phyloP scores from a whole-genome alignment of 2,329 filamentous ascomycete genomes.

The Hypoxylon sp. region DNA sequence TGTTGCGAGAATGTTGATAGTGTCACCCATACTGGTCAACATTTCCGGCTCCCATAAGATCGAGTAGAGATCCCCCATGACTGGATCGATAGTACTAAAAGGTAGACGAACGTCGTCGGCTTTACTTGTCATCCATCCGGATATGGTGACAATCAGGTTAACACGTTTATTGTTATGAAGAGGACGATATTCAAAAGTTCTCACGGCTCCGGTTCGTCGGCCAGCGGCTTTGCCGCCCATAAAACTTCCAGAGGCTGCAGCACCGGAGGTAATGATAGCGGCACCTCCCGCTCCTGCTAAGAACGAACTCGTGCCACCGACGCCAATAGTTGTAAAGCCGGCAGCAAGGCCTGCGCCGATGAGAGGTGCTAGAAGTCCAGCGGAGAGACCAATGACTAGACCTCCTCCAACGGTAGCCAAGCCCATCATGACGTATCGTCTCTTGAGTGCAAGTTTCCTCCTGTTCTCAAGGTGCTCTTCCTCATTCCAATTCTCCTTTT shows the following conservation, averaged over 20 bases:
- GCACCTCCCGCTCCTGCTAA: slow-evolving; percentile 92
- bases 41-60: slow-evolving; percentile 98
- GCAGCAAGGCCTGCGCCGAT: slow-evolving; percentile 95
- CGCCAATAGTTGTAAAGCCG: slow-evolving; percentile 94
- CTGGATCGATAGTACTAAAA: slow-evolving; percentile 94
- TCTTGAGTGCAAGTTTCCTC: slow-evolving; percentile 84
- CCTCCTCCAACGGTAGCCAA: slow-evolving; percentile 95
- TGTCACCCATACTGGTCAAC: slow-evolving; percentile 97
- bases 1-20: slow-evolving; percentile 97
- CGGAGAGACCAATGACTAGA: slow-evolving; percentile 94
- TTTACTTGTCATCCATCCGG: slow-evolving; percentile 98
- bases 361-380: slow-evolving; percentile 90
- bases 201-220: slow-evolving; percentile 89
- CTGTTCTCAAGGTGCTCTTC: slow-evolving; percentile 92
- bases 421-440: slow-evolving; percentile 94
- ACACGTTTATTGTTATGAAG: slow-evolving; percentile 98
- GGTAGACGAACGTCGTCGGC: slow-evolving; percentile 96
- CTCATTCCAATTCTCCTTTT: slow-evolving; percentile 98
- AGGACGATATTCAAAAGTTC: slow-evolving; percentile 96
- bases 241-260: slow-evolving; percentile 86
- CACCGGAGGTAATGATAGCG: slow-evolving; percentile 91
- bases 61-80: slow-evolving; percentile 99
- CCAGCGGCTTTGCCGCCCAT: slow-evolving; percentile 90
- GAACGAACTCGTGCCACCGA: slow-evolving; percentile 89
- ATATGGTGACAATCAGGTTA: slow-evolving; percentile 94